A percentile compares a stretch with the other conserved stretches of the same genome.
These are phyloP conservation scores for Nitzschia sp. DNA, from an alignment of 108 stramenopile genomes.

Conservation along the genomic window DNA sequence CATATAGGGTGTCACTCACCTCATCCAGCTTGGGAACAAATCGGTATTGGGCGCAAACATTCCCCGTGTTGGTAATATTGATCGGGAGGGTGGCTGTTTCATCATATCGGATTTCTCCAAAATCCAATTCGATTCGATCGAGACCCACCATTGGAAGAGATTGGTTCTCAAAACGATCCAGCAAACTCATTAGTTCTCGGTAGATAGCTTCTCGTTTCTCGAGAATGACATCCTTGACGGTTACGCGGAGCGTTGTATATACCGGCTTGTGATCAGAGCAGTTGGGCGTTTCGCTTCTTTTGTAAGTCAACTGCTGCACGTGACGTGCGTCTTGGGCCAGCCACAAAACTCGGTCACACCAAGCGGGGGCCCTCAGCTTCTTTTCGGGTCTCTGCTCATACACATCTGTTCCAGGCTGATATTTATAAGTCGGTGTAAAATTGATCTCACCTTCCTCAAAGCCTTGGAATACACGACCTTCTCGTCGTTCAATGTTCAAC, in stretches of 20 bases:
- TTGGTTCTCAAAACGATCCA: constrained; percentile 87
- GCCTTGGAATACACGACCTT: constrained; percentile 91
- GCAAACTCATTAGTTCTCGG: constrained; percentile 69
- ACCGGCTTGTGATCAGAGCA: constrained; percentile 99
- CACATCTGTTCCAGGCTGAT: constrained; percentile 92
- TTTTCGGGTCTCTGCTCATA: constrained; percentile 98
- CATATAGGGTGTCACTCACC: constrained; percentile 32
- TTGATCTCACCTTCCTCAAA: constrained; percentile 89
- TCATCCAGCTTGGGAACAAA: constrained; percentile 95
- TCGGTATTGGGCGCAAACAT: constrained; percentile 85
- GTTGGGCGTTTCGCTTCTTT: constrained; percentile 76
- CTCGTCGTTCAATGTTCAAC: constrained; percentile 91
- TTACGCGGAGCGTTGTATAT: constrained; percentile 75
- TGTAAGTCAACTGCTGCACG: constrained; percentile 84
- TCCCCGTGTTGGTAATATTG: constrained; percentile 84
- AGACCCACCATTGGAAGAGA: constrained; percentile 84
- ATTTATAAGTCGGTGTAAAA: constrained; percentile 98
- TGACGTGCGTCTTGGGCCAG: constrained; percentile 78
- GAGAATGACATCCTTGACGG: constrained; percentile 82
- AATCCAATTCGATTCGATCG: constrained; percentile 71
- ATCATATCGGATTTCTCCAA: constrained; percentile 78
- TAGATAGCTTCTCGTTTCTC: constrained; percentile 74
- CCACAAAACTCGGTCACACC: constrained; percentile 99
- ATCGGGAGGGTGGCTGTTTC: constrained; percentile 67
- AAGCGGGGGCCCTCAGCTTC: constrained; percentile 98